phyloP scores from a whole-genome alignment of 2,329 filamentous ascomycete genomes.

The Colletotrichum falcatum region DNA sequence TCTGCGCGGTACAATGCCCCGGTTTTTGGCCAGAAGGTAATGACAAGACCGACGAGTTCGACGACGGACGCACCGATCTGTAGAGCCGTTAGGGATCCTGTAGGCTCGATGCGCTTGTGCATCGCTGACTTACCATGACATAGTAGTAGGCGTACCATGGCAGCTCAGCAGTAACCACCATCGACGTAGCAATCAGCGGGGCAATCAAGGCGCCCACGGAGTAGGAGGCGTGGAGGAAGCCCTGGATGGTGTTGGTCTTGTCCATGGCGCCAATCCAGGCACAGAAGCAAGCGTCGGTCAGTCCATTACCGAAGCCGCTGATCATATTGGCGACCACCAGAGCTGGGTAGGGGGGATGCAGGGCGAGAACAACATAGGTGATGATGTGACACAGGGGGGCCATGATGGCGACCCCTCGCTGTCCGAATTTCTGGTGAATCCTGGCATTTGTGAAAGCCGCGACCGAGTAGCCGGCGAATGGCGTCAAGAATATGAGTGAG shows the following conservation, averaged over 20 bases:
- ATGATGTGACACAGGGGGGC: slow-evolving; percentile 71
- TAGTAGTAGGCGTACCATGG: slow-evolving; percentile 80
- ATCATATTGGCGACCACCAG: slow-evolving; percentile 72
- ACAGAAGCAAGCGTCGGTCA: slow-evolving; percentile 65
- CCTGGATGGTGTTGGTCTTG: slow-evolving; percentile 74
- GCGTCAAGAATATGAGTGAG: slow-evolving; percentile 73
- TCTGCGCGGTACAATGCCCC: slow-evolving; percentile 64
- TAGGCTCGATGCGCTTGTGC: rapidly evolving
- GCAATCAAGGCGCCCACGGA: slow-evolving; percentile 73
- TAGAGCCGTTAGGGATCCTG: slow-evolving; percentile 43
- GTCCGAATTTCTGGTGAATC: slow-evolving; percentile 71
- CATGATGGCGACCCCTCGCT: slow-evolving; percentile 74
- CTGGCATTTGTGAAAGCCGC: slow-evolving; percentile 71
- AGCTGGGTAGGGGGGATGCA: slow-evolving; percentile 74
- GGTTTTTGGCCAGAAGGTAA: slow-evolving; percentile 71
- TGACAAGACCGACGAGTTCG: slow-evolving; percentile 64
- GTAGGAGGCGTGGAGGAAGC: slow-evolving; percentile 74
- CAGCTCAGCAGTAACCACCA: slow-evolving; percentile 70
- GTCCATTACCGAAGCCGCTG: slow-evolving; percentile 75
- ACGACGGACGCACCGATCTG: slow-evolving; percentile 61
- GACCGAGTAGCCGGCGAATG: slow-evolving; percentile 71
- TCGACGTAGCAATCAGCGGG: slow-evolving; percentile 73
- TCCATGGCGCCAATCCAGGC: slow-evolving; percentile 72
- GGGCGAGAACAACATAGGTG: slow-evolving; percentile 69
- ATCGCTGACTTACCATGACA: slow-evolving; percentile 68